Conservation (phyloP, 1,284 basidiomycete species). For the Trametes sp. region DNA sequence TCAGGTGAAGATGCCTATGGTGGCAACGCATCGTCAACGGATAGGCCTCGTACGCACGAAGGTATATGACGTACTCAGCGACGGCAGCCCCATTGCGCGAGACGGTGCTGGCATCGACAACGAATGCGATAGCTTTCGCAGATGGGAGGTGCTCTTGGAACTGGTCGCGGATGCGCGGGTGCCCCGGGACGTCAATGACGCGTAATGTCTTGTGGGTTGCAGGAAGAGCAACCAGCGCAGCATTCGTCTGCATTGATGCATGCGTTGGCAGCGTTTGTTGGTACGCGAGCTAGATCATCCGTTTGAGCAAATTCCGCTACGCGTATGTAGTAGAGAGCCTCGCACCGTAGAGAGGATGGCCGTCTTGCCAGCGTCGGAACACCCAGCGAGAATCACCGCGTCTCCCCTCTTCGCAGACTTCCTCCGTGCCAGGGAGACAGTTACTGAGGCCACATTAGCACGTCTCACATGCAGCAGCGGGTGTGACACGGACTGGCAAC, state of each 20-base stretch:
- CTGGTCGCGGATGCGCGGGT: constrained; percentile 76
- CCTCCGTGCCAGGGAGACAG: constrained; percentile 50
- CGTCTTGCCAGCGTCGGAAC: constrained; percentile 80
- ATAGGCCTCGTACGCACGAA: background rate
- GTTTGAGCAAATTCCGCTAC: background rate
- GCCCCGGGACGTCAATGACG: constrained; percentile 79
- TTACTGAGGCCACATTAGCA: constrained; percentile 36
- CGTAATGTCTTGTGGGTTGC: constrained; percentile 50
- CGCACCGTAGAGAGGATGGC: constrained; percentile 65
- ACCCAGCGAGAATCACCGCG: constrained; percentile 69
- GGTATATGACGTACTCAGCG: constrained; percentile 69
- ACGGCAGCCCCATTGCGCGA: constrained; percentile 75
- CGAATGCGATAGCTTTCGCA: constrained; percentile 73
- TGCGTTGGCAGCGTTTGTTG: constrained; percentile 69
- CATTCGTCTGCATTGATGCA: constrained; percentile 77
- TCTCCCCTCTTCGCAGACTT: constrained; percentile 59
- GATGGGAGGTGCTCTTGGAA: constrained; percentile 68
- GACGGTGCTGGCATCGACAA: constrained; percentile 78
- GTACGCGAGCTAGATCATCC: constrained; percentile 61
- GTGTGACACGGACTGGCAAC: constrained; percentile 37
- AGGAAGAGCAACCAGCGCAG: constrained; percentile 54
- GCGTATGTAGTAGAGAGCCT: constrained; percentile 4
- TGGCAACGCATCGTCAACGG: background rate
- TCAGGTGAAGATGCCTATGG: constrained; percentile 70
- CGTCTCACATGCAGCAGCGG: too few relatives aligned